Conservation (phyloP, 139 green algal species). For the Chlamydomonas asymmetrica region DNA sequence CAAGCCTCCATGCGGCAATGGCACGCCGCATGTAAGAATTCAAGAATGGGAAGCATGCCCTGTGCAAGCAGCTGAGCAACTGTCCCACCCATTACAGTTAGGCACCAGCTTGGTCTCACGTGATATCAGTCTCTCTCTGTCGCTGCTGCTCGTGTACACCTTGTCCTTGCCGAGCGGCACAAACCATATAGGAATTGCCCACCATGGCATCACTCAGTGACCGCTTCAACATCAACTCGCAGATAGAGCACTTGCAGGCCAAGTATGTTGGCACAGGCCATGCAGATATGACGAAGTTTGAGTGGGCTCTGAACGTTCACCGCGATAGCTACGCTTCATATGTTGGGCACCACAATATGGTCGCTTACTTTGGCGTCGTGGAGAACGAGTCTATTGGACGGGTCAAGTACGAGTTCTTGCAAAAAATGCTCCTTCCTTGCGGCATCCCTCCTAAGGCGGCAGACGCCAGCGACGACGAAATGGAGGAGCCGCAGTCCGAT, state of each 20-base stretch:
- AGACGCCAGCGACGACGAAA: constrained; percentile 68
- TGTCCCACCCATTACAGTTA: no score
- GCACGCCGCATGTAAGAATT: no score
- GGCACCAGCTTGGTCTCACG: no score
- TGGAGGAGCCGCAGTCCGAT: constrained; percentile 41
- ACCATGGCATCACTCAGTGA: constrained; percentile 81
- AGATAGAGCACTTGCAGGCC: constrained; percentile 96
- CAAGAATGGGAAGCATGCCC: no score
- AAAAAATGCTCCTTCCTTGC: constrained; percentile 92
- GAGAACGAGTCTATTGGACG: constrained; percentile 96
- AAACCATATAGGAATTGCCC: no score
- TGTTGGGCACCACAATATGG: constrained; percentile 87
- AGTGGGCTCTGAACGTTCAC: constrained; percentile 98
- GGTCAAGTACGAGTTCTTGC: constrained; percentile 87
- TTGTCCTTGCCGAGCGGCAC: no score
- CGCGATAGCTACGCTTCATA: constrained; percentile 95
- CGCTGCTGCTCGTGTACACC: no score
- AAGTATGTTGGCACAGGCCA: constrained; percentile 96
- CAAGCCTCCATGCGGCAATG: no score
- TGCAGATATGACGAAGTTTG: constrained; percentile 69
- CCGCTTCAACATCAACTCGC: constrained; percentile 97
- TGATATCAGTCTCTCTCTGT: no score
- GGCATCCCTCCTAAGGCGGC: constrained; percentile 74
- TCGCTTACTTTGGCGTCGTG: constrained; percentile 90
- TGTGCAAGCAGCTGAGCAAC: no score